Evolutionary conservation across 2,329 filamentous ascomycete genomes (phyloP), one percentile per base, ranked within the genome.

Genomic region (Ceratocystis cacaofunesta): DNA sequence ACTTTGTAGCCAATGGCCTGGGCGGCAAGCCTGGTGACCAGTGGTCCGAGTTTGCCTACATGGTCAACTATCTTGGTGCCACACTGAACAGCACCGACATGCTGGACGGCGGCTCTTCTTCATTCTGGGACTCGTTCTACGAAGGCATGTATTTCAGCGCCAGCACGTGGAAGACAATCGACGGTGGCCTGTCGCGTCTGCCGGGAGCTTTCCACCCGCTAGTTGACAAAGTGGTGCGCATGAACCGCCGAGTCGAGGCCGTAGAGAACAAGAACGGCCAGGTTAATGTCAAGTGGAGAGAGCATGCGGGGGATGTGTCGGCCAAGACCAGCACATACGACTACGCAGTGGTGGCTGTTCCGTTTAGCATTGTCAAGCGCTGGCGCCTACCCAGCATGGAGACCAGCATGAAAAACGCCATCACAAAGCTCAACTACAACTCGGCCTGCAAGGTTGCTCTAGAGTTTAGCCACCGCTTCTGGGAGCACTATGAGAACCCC

Each of bases 401-500:
- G 2, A 69, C 73, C 5, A 76, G 77, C 46, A 77, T 82, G 64
- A 71, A 70, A 64, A 76, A 78, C 68, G 80, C 80, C 12, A 81
- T 82, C 70, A 69, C 71, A n/a, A 75, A 76, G 41, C 69, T 82
- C 62, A 72, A 73, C 17, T 82, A 82, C 73, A 70, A 67, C 1
- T 70, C 73, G 0, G 76, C 78, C 57, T 83, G 80, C 76, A 82
- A 82, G 72, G 80, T 89, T 0, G 82, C 85, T 0, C 79, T 89
- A 2, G 85, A 87, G 72, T 90, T 87, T 76, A 77, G 80, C 66
- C 83, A 85, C 0, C 83, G 87, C 1, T 83, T 82, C 75, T 83
- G 80, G 80, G 80, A 82, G 70, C 76, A 78, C 66, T 74, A 74
- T 61, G 72, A 74, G 36, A 76, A 76, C 61, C 79, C 79, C 4